phyloP scores from a whole-genome alignment of 23 red algal species.

The Gracilaria gracilis region DNA sequence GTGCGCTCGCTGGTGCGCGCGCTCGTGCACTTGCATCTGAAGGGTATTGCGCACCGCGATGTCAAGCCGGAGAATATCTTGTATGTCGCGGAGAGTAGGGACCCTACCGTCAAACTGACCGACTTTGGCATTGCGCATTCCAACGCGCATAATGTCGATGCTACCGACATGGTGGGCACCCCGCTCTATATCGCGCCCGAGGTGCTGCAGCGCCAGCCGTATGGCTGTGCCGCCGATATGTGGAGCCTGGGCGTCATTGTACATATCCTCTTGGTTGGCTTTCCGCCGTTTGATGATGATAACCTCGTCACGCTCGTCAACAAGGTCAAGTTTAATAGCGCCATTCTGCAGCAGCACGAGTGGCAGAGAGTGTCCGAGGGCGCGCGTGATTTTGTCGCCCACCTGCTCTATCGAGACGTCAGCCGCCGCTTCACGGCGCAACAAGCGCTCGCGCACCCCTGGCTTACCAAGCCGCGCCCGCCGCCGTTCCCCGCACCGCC shows the following conservation, averaged over 20 bases:
- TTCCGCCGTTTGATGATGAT: constrained; percentile 89
- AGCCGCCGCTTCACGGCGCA: constrained; percentile 45
- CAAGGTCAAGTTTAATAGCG: constrained; percentile 67
- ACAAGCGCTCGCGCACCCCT: constrained; percentile 65
- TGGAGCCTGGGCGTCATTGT: constrained; percentile 92
- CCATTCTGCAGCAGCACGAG: constrained; percentile 14
- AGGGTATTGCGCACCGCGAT: constrained; percentile 88
- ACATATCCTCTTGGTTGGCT: constrained; percentile 85
- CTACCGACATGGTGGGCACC: constrained; percentile 73
- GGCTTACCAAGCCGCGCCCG: constrained; percentile 63
- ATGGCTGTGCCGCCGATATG: constrained; percentile 81
- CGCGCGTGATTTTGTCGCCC: constrained; percentile 60
- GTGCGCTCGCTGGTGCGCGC: constrained; percentile 60
- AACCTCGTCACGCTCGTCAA: constrained; percentile 70
- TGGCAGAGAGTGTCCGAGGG: constrained; percentile 54
- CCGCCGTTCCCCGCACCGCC: constrained; percentile 67
- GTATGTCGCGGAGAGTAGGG: constrained; percentile 58
- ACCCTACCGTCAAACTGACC: constrained; percentile 76
- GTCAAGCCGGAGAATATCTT: constrained; percentile 96
- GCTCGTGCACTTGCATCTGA: constrained; percentile 69
- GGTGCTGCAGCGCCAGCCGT: constrained; percentile 79
- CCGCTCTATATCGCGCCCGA: constrained; percentile 94
- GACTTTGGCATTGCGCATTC: constrained; percentile 89
- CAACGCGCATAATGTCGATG: background rate
- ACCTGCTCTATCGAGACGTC: constrained; percentile 61